Conservation (phyloP, 1,139 yeast species). For the Pichia sp. region DNA sequence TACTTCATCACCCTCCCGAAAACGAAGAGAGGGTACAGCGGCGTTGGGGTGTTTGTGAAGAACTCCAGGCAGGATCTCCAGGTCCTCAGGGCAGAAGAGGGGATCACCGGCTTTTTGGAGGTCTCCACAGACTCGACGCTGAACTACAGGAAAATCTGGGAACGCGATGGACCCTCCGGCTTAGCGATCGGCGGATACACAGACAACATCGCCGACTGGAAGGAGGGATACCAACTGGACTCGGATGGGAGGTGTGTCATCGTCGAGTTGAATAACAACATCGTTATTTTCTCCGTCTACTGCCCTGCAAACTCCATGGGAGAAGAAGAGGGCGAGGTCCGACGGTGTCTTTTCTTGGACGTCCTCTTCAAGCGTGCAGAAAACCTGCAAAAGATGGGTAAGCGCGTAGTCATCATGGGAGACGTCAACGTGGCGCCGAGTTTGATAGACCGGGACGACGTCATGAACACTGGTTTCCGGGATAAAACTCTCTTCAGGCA, state of each 20-base stretch:
- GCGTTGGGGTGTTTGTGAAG: constrained; percentile 82
- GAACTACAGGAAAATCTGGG: constrained; percentile 24
- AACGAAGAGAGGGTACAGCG: constrained; percentile 76
- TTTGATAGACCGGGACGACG: constrained; percentile 78
- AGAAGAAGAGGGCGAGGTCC: constrained; percentile 66
- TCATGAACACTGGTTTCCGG: constrained; percentile 43
- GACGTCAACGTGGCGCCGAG: constrained; percentile 82
- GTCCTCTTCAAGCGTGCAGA: constrained; percentile 58
- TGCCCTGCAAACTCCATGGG: constrained; percentile 87
- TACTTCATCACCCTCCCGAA: constrained; percentile 69
- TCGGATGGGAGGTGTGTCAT: constrained; percentile 80
- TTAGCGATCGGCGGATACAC: constrained; percentile 73
- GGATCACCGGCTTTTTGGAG: constrained; percentile 68
- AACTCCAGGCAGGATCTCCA: constrained; percentile 43
- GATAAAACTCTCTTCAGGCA: constrained; percentile 18
- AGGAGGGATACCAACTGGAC: constrained; percentile 51
- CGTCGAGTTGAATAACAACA: constrained; percentile 60
- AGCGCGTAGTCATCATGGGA: constrained; percentile 74
- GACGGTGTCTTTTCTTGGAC: constrained; percentile 53
- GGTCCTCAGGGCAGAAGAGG: constrained; percentile 81
- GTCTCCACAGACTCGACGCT: constrained; percentile 16
- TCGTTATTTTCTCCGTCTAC: constrained; percentile 71
- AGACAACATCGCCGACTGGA: constrained; percentile 33
- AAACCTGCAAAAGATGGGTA: constrained; percentile 49
- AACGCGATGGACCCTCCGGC: constrained; percentile 11